Base-by-base conservation (phyloP, 2,329 filamentous ascomycete genomes). In the Fusarium sp. region DNA sequence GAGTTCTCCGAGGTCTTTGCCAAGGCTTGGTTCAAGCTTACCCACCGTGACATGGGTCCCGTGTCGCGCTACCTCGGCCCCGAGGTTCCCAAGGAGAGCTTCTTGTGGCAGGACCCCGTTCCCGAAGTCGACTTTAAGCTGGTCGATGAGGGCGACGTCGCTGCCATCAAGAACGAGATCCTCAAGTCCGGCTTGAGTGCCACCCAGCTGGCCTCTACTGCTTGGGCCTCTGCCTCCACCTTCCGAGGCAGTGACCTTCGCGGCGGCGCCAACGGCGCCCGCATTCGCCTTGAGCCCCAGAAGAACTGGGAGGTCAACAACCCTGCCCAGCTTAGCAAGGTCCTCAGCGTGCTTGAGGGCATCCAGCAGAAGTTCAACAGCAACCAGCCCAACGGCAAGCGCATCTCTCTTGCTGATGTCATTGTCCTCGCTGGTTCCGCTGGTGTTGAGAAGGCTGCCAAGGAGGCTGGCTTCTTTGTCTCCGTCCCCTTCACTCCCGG, bases 21-120 rank as follows among this genome's bases (percentile, higher is more conserved):
- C 22, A 90, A 90, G 66, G 93, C 93, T 20, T 95, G 93, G 93
- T 95, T 94, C 90, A 95, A 95, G 90, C 89, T 95, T 56, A 86
- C 93, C 57, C 93, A 95, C 85, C 92, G 93, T 85, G 93, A 95
- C 81, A 89, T 95, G 86, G 93, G 93, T 29, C 93, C 93, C 62
- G 87, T 90, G 65, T 82, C 87, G 33, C 92, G 92, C 80, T 95
- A 93, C 86, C 79, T 95, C 66, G 93, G 93, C 57, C 93, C 93
- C 5, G 93, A 95, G 84, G 86, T 94, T 22, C 93, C 93, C 65
- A 85, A 86, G 66, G 92, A 95, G 86, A 86, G 87, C n/a, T 85
- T 92, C 27, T 80, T 91, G 78, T 95, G 93, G 93, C 92, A 95
- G 80, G 93, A 95, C 78, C 91, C 92, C 7, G 82, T 95, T 56